Conservation (phyloP, 169 alveolate genomes). For the Cryptosporidium parvum region DNA sequence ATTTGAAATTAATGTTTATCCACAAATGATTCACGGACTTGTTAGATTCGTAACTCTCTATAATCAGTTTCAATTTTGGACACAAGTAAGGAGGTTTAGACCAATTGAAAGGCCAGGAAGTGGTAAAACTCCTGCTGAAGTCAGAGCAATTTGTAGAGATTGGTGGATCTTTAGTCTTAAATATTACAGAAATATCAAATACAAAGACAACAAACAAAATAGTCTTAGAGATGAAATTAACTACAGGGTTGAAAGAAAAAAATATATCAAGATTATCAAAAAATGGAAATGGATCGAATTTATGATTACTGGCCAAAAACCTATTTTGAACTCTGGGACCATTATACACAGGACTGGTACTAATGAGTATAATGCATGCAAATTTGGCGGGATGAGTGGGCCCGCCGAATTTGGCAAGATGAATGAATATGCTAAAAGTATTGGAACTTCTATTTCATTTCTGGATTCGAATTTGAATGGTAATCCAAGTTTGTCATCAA, state of each 20-base stretch:
- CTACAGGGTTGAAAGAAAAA: conserved; percentile 64
- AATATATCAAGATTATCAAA: conserved; percentile 57
- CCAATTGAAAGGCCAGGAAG: conserved; percentile 69
- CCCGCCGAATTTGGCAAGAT: not conserved
- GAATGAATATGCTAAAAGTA: conserved; percentile 1
- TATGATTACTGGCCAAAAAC: conserved; percentile 46
- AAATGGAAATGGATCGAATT: conserved; percentile 72
- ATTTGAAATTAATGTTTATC: conserved; percentile 48
- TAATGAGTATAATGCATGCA: conserved; percentile 5
- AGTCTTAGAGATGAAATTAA: conserved; percentile 57
- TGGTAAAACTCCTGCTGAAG: conserved; percentile 29
- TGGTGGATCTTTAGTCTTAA: conserved; percentile 68
- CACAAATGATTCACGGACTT: conserved; percentile 68
- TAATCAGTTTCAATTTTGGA: conserved; percentile 67
- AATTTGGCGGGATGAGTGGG: not conserved
- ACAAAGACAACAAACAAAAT: conserved; percentile 27
- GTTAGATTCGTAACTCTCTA: conserved; percentile 56
- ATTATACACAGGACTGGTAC: not conserved
- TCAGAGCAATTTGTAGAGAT: conserved; percentile 42
- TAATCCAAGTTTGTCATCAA: not conserved
- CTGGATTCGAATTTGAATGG: not conserved
- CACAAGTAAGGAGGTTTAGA: conserved; percentile 58
- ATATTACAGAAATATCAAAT: conserved; percentile 19
- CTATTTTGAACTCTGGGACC: conserved; percentile 44
- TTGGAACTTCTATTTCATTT: conserved; percentile 8